These are phyloP conservation scores for Chalara sp. DNA, from an alignment of 2,329 filamentous ascomycete genomes.

Conservation along the genomic window DNA sequence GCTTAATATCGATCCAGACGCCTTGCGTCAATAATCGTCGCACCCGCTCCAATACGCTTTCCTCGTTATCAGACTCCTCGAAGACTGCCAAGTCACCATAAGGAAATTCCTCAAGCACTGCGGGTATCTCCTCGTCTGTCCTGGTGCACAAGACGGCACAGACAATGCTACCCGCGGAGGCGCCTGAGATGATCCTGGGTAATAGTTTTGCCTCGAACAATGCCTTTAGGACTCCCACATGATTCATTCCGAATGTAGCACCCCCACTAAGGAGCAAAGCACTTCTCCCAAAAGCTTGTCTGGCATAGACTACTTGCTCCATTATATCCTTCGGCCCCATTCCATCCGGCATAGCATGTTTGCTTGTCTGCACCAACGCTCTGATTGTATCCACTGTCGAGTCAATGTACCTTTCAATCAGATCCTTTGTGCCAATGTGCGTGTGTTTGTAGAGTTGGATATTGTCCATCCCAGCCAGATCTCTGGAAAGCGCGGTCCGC, in stretches of 20 bases:
- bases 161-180: conserved; percentile 65
- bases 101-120: conserved; percentile 50
- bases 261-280: conserved; percentile 62
- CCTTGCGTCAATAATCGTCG: conserved; percentile 73
- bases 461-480: conserved; percentile 82
- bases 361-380: conserved; percentile 57
- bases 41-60: conserved; percentile 62
- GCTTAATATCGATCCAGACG: conserved; percentile 76
- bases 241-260: conserved; percentile 66
- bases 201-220: conserved; percentile 56
- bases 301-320: conserved; percentile 51
- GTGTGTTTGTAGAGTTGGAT: conserved; percentile 76
- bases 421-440: conserved; percentile 75
- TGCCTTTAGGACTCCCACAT: conserved; percentile 63
- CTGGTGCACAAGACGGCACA: conserved; percentile 57
- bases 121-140: conserved; percentile 56
- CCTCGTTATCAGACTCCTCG: conserved; percentile 47
- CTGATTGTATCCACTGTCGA: conserved; percentile 71
- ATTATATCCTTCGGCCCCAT: conserved; percentile 48
- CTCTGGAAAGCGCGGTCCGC: conserved; percentile 71
- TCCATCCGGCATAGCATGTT: conserved; percentile 39
- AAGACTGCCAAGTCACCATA: conserved; percentile 59
- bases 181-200: conserved; percentile 61
- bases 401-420: conserved; percentile 83
- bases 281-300: conserved; percentile 59